Evolutionary conservation across 208 protist genomes (phyloP).

Genomic region (Lotmaria passim): DNA sequence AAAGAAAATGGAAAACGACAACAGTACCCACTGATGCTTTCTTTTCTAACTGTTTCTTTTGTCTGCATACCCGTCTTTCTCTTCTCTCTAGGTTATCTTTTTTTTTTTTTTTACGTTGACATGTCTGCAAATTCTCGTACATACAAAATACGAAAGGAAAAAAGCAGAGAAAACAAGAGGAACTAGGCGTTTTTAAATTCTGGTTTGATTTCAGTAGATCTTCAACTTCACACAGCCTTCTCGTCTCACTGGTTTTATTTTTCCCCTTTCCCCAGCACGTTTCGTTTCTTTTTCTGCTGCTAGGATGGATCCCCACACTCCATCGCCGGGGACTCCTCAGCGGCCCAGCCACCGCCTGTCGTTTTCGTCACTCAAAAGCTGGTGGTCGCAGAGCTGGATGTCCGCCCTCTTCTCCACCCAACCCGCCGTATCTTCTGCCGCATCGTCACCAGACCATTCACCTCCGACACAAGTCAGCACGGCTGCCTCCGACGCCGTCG

Average conservation of each 20-base stretch:
- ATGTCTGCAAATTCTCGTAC: no score
- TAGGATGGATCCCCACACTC: not conserved
- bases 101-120: no score
- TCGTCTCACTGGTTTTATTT: not conserved
- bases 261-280: not conserved
- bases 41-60: no score
- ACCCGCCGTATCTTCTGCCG: not conserved
- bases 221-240: no score
- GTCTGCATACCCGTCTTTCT: no score
- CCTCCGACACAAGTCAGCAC: not conserved
- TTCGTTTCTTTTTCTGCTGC: not conserved
- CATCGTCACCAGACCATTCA: not conserved
- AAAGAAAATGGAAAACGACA: no score
- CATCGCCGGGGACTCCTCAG: not conserved
- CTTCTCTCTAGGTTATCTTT: no score
- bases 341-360: not conserved
- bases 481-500: not conserved
- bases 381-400: slow-evolving; percentile 18
- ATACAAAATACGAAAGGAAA: no score
- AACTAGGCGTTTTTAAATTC: no score
- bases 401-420: slow-evolving; percentile 11
- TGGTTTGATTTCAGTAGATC: no score
- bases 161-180: no score
- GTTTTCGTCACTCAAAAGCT: not conserved
- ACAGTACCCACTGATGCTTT: no score